Percentiles rank a stretch among this genome's conserved stretches.
Evolutionary conservation across 2,329 filamentous ascomycete genomes (phyloP).

Genomic region (Gliomastix tumulicola): DNA sequence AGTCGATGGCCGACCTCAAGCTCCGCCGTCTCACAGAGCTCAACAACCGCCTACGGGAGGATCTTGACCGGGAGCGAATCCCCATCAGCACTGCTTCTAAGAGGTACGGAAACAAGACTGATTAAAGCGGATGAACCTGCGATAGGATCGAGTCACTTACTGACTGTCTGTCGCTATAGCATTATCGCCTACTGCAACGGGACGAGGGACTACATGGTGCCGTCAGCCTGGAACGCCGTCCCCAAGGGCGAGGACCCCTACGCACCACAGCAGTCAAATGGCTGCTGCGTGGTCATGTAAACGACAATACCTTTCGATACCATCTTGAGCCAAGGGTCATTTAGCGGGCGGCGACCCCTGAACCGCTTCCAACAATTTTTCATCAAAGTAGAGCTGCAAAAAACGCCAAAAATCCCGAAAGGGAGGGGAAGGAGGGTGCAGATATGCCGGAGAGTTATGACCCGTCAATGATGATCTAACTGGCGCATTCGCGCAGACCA

Average conservation of each 20-base stretch:
- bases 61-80: conserved; percentile 90
- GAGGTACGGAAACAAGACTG: too few relatives aligned
- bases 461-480: conserved; percentile 8
- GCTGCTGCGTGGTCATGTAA: conserved; percentile 96
- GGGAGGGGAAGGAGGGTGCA: too few relatives aligned
- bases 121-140: too few relatives aligned
- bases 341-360: too few relatives aligned
- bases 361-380: too few relatives aligned
- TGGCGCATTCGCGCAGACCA: conserved; percentile 3
- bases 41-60: conserved; percentile 91
- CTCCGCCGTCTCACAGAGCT: conserved; percentile 92
- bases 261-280: conserved; percentile 84
- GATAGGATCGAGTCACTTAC: too few relatives aligned
- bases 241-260: conserved; percentile 98
- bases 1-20: conserved; percentile 98
- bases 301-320: too few relatives aligned
- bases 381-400: too few relatives aligned
- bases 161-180: conserved; percentile 39
- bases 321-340: too few relatives aligned
- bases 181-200: conserved; percentile 98
- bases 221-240: conserved; percentile 90
- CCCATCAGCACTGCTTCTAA: conserved; percentile 90
- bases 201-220: conserved; percentile 98
- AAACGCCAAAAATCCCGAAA: too few relatives aligned
- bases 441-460: too few relatives aligned